Conservation (phyloP, 768 basidiomycete genomes). For the Fistulinella prunicolor region DNA sequence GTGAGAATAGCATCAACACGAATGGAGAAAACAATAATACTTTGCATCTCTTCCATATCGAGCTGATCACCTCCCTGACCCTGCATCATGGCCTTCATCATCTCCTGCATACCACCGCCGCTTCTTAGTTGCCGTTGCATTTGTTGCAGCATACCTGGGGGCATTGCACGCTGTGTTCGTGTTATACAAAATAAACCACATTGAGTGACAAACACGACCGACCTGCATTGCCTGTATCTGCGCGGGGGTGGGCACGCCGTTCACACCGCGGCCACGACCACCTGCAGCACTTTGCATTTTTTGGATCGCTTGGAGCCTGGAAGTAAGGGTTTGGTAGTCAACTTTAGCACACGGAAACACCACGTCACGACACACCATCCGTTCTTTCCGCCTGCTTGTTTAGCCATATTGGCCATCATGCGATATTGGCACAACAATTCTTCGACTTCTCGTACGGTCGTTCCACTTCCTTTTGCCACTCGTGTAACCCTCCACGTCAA, state of each 20-base stretch:
- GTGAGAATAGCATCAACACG: constrained; percentile 6
- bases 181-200: constrained; percentile 4
- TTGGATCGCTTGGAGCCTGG: constrained; percentile 81
- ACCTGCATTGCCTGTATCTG: constrained; percentile 96
- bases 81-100: constrained; percentile 99
- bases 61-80: constrained; percentile 86
- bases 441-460: constrained; percentile 96
- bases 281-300: constrained; percentile 89
- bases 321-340: constrained; percentile 2
- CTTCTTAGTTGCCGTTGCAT: constrained; percentile 80
- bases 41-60: constrained; percentile 95
- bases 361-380: constrained; percentile 60
- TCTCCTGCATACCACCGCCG: constrained; percentile 92
- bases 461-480: constrained; percentile 92
- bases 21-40: constrained; percentile 35
- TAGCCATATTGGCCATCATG: constrained; percentile 99
- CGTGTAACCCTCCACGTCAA: constrained; percentile 88
- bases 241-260: constrained; percentile 87
- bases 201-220: constrained; percentile 23
- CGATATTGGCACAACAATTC: constrained; percentile 94
- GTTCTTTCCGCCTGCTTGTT: constrained; percentile 96
- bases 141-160: constrained; percentile 92
- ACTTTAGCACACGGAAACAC: background rate
- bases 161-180: constrained; percentile 72
- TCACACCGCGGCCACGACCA: constrained; percentile 81